These are phyloP conservation scores for Novymonas esmeraldas DNA, from an alignment of 208 protist species.

Conservation along the genomic window DNA sequence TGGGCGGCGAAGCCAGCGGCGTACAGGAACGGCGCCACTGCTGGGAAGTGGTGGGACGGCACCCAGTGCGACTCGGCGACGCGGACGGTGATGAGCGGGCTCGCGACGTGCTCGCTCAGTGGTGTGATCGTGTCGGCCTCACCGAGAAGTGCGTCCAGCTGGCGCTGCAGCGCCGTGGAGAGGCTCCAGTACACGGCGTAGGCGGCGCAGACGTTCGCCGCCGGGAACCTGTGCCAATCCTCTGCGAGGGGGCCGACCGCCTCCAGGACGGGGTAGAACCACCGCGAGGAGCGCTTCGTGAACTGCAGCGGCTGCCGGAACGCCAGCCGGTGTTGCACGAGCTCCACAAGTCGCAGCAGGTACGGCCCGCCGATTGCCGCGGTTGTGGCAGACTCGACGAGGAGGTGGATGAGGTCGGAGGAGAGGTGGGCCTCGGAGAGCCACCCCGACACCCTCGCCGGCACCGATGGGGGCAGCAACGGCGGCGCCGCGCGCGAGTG, in stretches of 20 bases:
- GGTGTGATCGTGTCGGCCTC: slow-evolving; percentile 27
- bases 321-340: slow-evolving; percentile 54
- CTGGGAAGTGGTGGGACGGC: slow-evolving; percentile 53
- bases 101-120: slow-evolving; percentile 76
- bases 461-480: neutral
- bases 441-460: neutral
- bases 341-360: slow-evolving; percentile 34
- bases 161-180: slow-evolving; percentile 65
- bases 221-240: slow-evolving; percentile 57
- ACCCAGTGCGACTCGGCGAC: slow-evolving; percentile 49
- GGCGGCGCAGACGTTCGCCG: slow-evolving; percentile 32
- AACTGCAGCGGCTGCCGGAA: slow-evolving; percentile 38
- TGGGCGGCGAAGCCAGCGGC: slow-evolving; percentile 41
- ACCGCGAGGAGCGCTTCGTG: slow-evolving; percentile 42
- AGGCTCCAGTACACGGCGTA: slow-evolving; percentile 79
- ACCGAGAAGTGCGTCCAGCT: slow-evolving; percentile 34
- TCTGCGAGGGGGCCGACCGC: slow-evolving; percentile 43
- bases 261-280: slow-evolving; percentile 82
- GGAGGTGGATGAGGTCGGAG: slow-evolving; percentile 28
- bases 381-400: slow-evolving; percentile 21
- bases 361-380: slow-evolving; percentile 12
- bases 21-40: slow-evolving; percentile 55
- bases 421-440: slow-evolving; percentile 20
- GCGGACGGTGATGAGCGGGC: slow-evolving; percentile 59
- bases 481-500: neutral